A percentile compares a stretch with the other conserved stretches of the same genome.
Conservation (phyloP, 1,284 basidiomycete genomes). For the Neotropicomus parvogracilis region DNA sequence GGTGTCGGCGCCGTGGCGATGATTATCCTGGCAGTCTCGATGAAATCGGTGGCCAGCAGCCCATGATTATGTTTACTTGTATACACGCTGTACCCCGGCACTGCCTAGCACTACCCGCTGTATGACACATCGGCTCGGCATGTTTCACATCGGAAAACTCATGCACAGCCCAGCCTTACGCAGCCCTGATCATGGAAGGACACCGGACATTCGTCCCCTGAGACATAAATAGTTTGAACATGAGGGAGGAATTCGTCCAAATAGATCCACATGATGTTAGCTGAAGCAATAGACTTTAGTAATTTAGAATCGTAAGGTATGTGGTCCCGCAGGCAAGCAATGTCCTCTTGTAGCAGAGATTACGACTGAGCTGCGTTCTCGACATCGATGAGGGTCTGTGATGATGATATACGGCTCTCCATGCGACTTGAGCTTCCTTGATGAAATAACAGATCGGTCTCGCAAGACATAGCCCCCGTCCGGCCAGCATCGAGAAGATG, state of each 20-base stretch:
- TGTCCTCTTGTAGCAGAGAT: constrained; percentile 6
- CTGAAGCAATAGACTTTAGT: constrained; percentile 34
- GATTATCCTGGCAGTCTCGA: constrained; percentile 50
- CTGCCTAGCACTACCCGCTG: too few relatives aligned
- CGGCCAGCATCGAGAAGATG: constrained; percentile 22
- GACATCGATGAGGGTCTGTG: constrained; percentile 33
- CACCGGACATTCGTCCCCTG: not conserved
- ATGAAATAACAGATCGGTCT: constrained; percentile 24
- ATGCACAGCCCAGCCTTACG: too few relatives aligned
- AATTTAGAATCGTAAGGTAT: constrained; percentile 29
- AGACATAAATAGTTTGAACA: constrained; percentile 17
- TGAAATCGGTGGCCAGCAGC: constrained; percentile 44
- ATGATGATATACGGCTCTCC: constrained; percentile 28
- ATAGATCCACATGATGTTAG: constrained; percentile 24
- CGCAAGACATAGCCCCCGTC: constrained; percentile 23
- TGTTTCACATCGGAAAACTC: constrained; percentile 3
- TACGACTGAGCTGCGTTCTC: constrained; percentile 27
- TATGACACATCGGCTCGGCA: not conserved
- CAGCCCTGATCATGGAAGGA: too few relatives aligned
- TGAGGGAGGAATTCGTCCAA: constrained; percentile 8
- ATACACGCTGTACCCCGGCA: too few relatives aligned
- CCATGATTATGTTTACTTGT: not conserved
- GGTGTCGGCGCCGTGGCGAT: constrained; percentile 61
- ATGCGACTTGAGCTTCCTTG: constrained; percentile 34
- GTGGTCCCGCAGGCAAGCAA: constrained; percentile 14